phyloP scores from a whole-genome alignment of 1,284 basidiomycete genomes.

The Vanrija sp. region DNA sequence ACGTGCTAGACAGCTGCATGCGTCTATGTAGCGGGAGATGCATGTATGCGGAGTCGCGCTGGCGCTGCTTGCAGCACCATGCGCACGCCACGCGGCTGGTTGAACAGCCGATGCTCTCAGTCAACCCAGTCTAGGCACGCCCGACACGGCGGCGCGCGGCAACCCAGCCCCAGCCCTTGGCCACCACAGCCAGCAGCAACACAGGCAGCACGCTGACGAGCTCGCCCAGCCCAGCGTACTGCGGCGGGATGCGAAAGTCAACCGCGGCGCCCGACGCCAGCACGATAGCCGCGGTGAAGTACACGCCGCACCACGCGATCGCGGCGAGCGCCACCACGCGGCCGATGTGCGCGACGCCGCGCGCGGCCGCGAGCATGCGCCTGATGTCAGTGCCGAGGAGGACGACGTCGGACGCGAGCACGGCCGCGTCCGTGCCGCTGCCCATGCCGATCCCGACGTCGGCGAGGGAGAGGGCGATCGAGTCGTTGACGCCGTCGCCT shows the following conservation, averaged over 20 bases:
- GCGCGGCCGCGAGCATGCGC: slow-evolving; percentile 9
- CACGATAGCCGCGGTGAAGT: slow-evolving; percentile 8
- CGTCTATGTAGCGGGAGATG: too few species aligned
- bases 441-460: slow-evolving; percentile 3
- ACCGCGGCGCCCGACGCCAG: slow-evolving; percentile 11
- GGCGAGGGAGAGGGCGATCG: slow-evolving; percentile 20
- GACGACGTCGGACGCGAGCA: slow-evolving; percentile 11
- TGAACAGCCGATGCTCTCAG: too few species aligned
- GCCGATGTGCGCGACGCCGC: slow-evolving; percentile 19
- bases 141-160: too few species aligned
- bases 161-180: too few species aligned
- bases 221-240: slow-evolving; percentile 10
- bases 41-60: too few species aligned
- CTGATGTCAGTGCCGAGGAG: background rate
- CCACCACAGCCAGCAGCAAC: background rate
- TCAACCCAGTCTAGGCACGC: too few species aligned
- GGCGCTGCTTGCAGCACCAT: too few species aligned
- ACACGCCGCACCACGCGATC: slow-evolving; percentile 12
- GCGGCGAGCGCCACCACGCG: slow-evolving; percentile 2
- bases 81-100: too few species aligned
- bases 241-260: slow-evolving; percentile 6
- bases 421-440: slow-evolving; percentile 9
- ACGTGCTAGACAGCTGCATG: too few species aligned
- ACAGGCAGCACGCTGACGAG: slow-evolving; percentile 6
- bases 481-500: slow-evolving; percentile 36